phyloP scores from a whole-genome alignment of 495 filamentous ascomycete genomes.

The Lentithecium fluviatile region DNA sequence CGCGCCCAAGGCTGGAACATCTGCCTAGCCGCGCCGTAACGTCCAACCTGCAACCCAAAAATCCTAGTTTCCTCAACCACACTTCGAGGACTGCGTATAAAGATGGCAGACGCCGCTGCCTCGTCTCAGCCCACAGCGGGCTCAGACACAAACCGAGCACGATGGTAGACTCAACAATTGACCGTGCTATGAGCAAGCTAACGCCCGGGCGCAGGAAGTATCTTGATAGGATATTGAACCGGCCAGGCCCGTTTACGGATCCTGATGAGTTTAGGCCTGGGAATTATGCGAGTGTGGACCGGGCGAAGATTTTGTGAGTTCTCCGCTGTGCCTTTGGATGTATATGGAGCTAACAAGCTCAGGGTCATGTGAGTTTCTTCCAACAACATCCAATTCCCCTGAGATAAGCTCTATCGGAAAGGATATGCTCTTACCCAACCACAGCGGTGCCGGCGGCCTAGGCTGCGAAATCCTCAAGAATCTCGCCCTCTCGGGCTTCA shows the following conservation, averaged over 20 bases:
- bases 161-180: constrained; percentile 28
- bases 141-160: constrained; percentile 23
- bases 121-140: background rate
- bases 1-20: no score
- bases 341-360: constrained; percentile 12
- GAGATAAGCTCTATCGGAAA: background rate
- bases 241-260: constrained; percentile 75
- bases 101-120: constrained; percentile 12
- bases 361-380: constrained; percentile 52
- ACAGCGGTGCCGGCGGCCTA: constrained; percentile 86
- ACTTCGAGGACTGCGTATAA: background rate
- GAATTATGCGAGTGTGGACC: constrained; percentile 59
- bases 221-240: constrained; percentile 72
- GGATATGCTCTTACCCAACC: background rate
- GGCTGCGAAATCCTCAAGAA: constrained; percentile 98
- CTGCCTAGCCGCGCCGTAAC: background rate
- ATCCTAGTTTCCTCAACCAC: no score
- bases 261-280: constrained; percentile 61
- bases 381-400: background rate
- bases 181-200: constrained; percentile 4
- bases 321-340: background rate
- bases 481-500: constrained; percentile 91
- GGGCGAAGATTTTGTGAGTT: constrained; percentile 69
- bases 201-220: constrained; percentile 59
- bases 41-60: no score